Percentiles rank a stretch among this genome's conserved stretches.
Conservation (phyloP, 768 basidiomycete species). For the Suillus decipiens region DNA sequence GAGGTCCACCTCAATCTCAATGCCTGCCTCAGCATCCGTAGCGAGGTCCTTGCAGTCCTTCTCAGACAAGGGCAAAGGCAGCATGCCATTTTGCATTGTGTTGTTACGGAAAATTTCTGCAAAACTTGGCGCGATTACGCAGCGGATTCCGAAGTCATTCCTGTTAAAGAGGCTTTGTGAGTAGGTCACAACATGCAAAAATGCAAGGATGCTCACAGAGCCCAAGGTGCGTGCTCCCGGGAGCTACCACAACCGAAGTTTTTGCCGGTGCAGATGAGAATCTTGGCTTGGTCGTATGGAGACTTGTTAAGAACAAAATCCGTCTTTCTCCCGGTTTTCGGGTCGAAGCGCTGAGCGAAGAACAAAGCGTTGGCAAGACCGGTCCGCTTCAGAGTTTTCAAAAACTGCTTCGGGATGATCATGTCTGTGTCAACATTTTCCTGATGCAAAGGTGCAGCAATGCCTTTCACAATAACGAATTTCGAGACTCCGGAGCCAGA, state of each 20-base stretch:
- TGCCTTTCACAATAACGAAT: constrained; percentile 71
- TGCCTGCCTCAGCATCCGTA: constrained; percentile 72
- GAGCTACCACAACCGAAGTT: constrained; percentile 94
- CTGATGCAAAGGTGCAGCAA: constrained; percentile 78
- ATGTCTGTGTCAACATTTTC: constrained; percentile 91
- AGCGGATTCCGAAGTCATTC: constrained; percentile 89
- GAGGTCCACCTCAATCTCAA: constrained; percentile 82
- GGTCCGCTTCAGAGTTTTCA: constrained; percentile 90
- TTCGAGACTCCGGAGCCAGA: constrained; percentile 54
- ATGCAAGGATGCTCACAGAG: constrained; percentile 55
- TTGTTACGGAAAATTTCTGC: constrained; percentile 92
- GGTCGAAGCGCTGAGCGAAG: constrained; percentile 76
- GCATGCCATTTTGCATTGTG: constrained; percentile 92
- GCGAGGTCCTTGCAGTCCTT: constrained; percentile 72
- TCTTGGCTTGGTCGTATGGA: constrained; percentile 74
- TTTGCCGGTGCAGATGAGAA: constrained; percentile 80
- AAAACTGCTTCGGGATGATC: constrained; percentile 93
- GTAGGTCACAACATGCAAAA: constrained; percentile 3
- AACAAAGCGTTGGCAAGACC: constrained; percentile 85
- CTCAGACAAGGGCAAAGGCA: constrained; percentile 72
- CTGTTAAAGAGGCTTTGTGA: constrained; percentile 32
- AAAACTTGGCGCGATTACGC: constrained; percentile 85
- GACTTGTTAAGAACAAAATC: constrained; percentile 84
- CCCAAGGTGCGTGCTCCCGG: constrained; percentile 90
- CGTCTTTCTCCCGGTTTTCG: constrained; percentile 75